phyloP scores from a whole-genome alignment of 2,329 filamentous ascomycete species.

The Paecilomyces dactylethromorphus region DNA sequence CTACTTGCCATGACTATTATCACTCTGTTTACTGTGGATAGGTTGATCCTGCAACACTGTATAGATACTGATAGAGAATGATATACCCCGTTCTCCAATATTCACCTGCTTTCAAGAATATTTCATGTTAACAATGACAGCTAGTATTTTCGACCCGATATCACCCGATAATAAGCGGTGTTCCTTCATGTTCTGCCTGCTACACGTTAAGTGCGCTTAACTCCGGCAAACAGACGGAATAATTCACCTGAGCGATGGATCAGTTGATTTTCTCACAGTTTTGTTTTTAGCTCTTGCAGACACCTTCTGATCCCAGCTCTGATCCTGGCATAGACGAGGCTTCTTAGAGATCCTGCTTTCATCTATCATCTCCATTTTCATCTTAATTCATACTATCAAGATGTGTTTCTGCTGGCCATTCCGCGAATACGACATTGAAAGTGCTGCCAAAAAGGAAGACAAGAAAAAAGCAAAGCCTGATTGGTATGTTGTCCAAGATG shows the following conservation, averaged over 20 bases:
- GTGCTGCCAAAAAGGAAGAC: background rate
- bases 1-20: background rate
- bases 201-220: background rate
- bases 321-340: background rate
- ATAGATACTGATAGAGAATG: background rate
- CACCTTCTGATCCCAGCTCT: background rate
- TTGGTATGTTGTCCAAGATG: conserved; percentile 10
- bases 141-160: too few species aligned
- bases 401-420: conserved; percentile 4
- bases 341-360: too few species aligned
- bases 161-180: background rate
- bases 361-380: background rate
- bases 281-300: background rate
- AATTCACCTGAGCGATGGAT: background rate
- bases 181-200: background rate
- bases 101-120: too few species aligned
- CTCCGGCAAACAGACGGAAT: background rate
- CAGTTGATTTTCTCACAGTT: background rate
- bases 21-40: background rate
- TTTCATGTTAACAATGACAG: background rate
- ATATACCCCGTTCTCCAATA: background rate
- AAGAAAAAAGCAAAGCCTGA: conserved; percentile 5
- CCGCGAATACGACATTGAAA: background rate
- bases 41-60: background rate
- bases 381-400: background rate